phyloP scores from a whole-genome alignment of 768 basidiomycete genomes.

The Lentinula boryana region DNA sequence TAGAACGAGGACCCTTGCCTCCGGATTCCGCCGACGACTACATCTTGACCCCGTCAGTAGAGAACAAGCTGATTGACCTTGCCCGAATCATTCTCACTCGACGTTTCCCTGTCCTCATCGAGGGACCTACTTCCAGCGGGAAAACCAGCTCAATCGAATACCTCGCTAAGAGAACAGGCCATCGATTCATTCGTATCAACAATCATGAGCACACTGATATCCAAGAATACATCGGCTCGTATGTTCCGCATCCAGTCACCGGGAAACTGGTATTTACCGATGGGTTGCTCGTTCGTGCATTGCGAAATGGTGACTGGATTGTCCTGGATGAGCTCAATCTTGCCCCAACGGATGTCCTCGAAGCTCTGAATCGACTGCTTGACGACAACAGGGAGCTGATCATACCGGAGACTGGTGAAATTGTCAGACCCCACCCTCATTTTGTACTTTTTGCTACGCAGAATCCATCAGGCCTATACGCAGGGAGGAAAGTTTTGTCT shows the following conservation, averaged over 20 bases:
- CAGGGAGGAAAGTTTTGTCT: slow-evolving; percentile 89
- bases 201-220: slow-evolving; percentile 99
- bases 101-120: slow-evolving; percentile 91
- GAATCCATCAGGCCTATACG: slow-evolving; percentile 95
- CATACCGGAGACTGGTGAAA: slow-evolving; percentile 93
- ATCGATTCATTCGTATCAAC: slow-evolving; percentile 96
- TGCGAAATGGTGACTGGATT: slow-evolving; percentile 93
- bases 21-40: slow-evolving; percentile 72
- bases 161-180: slow-evolving; percentile 87
- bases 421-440: slow-evolving; percentile 87
- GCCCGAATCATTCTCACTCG: slow-evolving; percentile 85
- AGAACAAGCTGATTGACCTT: slow-evolving; percentile 90
- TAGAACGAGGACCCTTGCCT: slow-evolving; percentile 69
- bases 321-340: slow-evolving; percentile 97
- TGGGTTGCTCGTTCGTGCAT: slow-evolving; percentile 86
- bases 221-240: slow-evolving; percentile 96
- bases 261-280: slow-evolving; percentile 96
- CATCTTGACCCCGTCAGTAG: slow-evolving; percentile 93
- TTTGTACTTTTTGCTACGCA: slow-evolving; percentile 99
- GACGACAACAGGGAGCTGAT: slow-evolving; percentile 97
- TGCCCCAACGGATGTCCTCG: slow-evolving; percentile 95
- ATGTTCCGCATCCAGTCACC: slow-evolving; percentile 85
- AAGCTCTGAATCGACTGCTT: slow-evolving; percentile 91
- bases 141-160: slow-evolving; percentile 98
- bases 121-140: slow-evolving; percentile 96